Evolutionary conservation across 129 eudicot genomes (phyloP).

Genomic region (Flaveria trinervia): DNA sequence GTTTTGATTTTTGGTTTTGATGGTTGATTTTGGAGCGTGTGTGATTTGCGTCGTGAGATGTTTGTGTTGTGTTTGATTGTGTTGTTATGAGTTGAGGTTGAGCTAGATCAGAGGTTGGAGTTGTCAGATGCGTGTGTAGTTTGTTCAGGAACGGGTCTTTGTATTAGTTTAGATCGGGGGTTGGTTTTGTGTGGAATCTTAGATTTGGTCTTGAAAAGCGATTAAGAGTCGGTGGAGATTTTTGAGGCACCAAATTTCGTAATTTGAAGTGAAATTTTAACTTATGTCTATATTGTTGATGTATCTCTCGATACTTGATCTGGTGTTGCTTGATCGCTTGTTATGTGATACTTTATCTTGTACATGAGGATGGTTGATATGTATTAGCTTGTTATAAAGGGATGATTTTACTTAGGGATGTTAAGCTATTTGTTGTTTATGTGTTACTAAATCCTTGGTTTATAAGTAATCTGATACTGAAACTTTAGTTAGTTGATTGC

Average conservation of each 20-base stretch:
- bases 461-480: background rate
- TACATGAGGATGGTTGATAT: background rate
- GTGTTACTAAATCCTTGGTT: background rate
- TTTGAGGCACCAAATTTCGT: background rate
- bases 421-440: background rate
- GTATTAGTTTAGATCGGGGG: background rate
- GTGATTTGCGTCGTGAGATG: conserved; percentile 18
- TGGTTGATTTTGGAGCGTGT: conserved; percentile 18
- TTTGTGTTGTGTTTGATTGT: background rate
- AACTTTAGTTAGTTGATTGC: background rate
- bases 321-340: background rate
- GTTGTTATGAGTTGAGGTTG: conserved; percentile 8
- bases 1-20: conserved; percentile 21
- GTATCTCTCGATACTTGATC: background rate
- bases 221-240: conserved; percentile 7
- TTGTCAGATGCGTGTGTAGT: conserved; percentile 4
- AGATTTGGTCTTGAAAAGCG: background rate
- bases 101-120: conserved; percentile 29
- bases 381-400: background rate
- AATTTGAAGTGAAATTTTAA: background rate
- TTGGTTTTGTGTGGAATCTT: background rate
- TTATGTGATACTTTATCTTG: background rate
- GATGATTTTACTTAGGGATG: background rate
- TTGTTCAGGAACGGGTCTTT: background rate
- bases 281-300: background rate